These are phyloP conservation scores for Colletotrichum liaoningense DNA, from an alignment of 2,329 filamentous ascomycete species.

Conservation along the genomic window DNA sequence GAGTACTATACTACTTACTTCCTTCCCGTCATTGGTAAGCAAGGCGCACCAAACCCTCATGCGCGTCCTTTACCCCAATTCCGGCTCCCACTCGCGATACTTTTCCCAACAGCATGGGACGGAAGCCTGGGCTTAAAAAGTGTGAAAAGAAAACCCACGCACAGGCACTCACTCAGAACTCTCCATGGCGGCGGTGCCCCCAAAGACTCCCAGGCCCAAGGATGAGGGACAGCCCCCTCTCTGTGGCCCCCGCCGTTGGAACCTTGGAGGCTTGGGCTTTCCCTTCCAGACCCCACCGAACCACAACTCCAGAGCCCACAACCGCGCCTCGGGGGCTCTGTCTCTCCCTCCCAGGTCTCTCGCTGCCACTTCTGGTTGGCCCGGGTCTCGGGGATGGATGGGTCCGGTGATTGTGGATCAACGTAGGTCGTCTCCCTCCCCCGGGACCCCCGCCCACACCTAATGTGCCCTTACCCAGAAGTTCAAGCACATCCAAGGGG, in stretches of 20 bases:
- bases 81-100: background rate
- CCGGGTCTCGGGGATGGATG: constrained; percentile 5
- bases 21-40: background rate
- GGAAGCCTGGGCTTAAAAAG: too few species aligned
- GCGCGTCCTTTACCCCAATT: background rate
- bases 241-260: background rate
- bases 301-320: background rate
- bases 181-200: background rate
- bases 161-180: background rate
- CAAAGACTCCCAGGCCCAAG: background rate
- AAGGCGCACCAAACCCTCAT: background rate
- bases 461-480: background rate
- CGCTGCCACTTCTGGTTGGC: constrained; percentile 6
- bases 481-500: background rate
- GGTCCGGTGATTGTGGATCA: background rate
- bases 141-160: background rate
- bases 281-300: background rate
- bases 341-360: background rate
- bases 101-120: background rate
- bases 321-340: background rate
- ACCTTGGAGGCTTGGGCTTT: background rate
- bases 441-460: constrained; percentile 9
- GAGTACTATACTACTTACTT: background rate
- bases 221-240: background rate
- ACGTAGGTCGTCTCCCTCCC: background rate